Percentiles rank a stretch among this genome's conserved stretches.
Evolutionary conservation across 495 filamentous ascomycete species (phyloP).

Genomic region (Penicillium paxilli): DNA sequence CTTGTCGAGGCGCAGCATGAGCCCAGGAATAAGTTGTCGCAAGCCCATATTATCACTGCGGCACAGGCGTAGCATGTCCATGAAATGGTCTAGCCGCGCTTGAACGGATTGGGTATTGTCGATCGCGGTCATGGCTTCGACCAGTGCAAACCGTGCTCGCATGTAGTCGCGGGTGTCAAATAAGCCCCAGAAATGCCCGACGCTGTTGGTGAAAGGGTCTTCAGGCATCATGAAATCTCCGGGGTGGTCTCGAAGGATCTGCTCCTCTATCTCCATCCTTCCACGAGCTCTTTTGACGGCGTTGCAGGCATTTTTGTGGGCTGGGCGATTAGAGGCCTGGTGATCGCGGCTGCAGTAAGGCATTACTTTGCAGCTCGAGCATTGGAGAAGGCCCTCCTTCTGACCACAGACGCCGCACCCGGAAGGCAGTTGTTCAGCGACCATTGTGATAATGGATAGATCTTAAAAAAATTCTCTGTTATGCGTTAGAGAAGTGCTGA

Average conservation of each 20-base stretch:
- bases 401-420: too few relatives aligned
- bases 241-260: conserved; percentile 27
- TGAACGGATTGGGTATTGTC: conserved; percentile 36
- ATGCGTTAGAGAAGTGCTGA: too few relatives aligned
- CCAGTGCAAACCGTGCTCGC: conserved; percentile 31
- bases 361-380: conserved; percentile 42
- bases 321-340: conserved; percentile 34
- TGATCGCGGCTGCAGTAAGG: conserved; percentile 49
- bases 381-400: conserved; percentile 34
- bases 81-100: conserved; percentile 32
- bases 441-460: too few relatives aligned
- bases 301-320: conserved; percentile 46
- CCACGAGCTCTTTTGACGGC: conserved; percentile 24
- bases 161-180: conserved; percentile 44
- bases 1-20: conserved; percentile 45
- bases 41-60: conserved; percentile 47
- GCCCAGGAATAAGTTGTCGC: conserved; percentile 36
- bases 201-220: conserved; percentile 33
- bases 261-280: conserved; percentile 32
- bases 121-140: conserved; percentile 27
- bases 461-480: too few relatives aligned
- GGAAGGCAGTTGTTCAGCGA: too few relatives aligned
- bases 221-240: conserved; percentile 26
- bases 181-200: conserved; percentile 42
- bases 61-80: conserved; percentile 40